Conservation (phyloP, 169 alveolate genomes). For the Cryptosporidium muris region DNA sequence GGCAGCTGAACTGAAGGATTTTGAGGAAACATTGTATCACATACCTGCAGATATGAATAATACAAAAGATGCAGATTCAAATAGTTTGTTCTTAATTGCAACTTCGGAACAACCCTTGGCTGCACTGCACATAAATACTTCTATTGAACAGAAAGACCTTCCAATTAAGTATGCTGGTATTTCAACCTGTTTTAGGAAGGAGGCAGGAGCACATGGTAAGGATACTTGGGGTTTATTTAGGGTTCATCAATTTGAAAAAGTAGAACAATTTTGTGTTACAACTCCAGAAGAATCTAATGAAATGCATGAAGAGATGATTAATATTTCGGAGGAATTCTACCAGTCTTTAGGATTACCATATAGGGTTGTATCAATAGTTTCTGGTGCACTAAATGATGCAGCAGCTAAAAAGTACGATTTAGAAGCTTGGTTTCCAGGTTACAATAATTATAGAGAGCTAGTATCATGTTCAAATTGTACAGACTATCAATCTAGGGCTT, state of each 20-base stretch:
- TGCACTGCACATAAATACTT: constrained; percentile 91
- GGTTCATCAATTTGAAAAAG: constrained; percentile 98
- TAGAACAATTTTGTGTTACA: constrained; percentile 96
- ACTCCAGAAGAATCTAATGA: constrained; percentile 91
- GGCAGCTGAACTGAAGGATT: constrained; percentile 97
- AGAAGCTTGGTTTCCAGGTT: constrained; percentile 99
- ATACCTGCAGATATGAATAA: constrained; percentile 73
- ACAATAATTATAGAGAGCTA: constrained; percentile 94
- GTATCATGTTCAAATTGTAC: constrained; percentile 99
- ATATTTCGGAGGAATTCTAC: constrained; percentile 95
- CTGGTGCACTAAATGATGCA: constrained; percentile 99
- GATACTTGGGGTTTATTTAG: constrained; percentile 99
- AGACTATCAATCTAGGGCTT: constrained; percentile 95
- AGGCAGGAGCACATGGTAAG: constrained; percentile 99
- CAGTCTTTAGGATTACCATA: constrained; percentile 93
- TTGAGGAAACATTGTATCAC: constrained; percentile 94
- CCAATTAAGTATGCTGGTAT: constrained; percentile 96
- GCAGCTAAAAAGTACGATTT: constrained; percentile 98
- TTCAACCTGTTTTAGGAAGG: constrained; percentile 98
- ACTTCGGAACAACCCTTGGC: constrained; percentile 99
- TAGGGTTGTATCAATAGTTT: constrained; percentile 95
- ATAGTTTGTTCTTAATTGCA: constrained; percentile 94
- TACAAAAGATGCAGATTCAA: constrained; percentile 34
- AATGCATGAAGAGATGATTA: constrained; percentile 93
- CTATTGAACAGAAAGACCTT: constrained; percentile 81